These are phyloP conservation scores for Botrytis tulipae DNA, from an alignment of 2,329 filamentous ascomycete genomes.

Conservation along the genomic window DNA sequence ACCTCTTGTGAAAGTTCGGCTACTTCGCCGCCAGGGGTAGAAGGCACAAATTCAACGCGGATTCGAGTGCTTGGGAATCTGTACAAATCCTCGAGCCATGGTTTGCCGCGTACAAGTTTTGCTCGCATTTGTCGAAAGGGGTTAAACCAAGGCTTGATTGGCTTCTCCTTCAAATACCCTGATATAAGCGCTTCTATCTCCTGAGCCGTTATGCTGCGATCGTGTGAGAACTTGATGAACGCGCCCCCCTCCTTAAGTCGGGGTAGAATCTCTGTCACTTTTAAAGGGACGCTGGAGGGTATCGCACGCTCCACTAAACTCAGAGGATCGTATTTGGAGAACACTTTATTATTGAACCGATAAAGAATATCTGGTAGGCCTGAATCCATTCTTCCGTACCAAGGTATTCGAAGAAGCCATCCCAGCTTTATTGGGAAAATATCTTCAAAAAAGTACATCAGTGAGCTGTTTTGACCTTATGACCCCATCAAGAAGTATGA, in stretches of 20 bases:
- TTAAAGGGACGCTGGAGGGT: constrained; percentile 59
- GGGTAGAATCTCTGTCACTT: constrained; percentile 78
- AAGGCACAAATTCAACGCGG: constrained; percentile 80
- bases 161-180: constrained; percentile 63
- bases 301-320: constrained; percentile 59
- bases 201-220: constrained; percentile 43
- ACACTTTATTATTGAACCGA: constrained; percentile 49
- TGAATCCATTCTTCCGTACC: constrained; percentile 40
- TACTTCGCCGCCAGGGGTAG: constrained; percentile 65
- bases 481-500: background rate
- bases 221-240: constrained; percentile 78
- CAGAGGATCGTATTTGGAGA: constrained; percentile 55
- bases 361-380: constrained; percentile 50
- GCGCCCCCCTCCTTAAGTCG: constrained; percentile 88
- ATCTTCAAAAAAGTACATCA: constrained; percentile 49
- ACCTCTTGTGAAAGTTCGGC: constrained; percentile 83
- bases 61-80: constrained; percentile 74
- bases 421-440: constrained; percentile 78
- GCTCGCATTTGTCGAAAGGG: constrained; percentile 71
- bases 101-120: constrained; percentile 74
- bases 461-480: background rate
- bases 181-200: constrained; percentile 60
- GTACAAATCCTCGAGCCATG: constrained; percentile 92
- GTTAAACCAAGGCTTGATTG: constrained; percentile 86
- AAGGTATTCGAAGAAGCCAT: constrained; percentile 57